Percentiles rank a stretch among this genome's conserved stretches.
These are phyloP conservation scores for Quercus alba DNA, from an alignment of 306 rosid genomes.

Conservation along the genomic window DNA sequence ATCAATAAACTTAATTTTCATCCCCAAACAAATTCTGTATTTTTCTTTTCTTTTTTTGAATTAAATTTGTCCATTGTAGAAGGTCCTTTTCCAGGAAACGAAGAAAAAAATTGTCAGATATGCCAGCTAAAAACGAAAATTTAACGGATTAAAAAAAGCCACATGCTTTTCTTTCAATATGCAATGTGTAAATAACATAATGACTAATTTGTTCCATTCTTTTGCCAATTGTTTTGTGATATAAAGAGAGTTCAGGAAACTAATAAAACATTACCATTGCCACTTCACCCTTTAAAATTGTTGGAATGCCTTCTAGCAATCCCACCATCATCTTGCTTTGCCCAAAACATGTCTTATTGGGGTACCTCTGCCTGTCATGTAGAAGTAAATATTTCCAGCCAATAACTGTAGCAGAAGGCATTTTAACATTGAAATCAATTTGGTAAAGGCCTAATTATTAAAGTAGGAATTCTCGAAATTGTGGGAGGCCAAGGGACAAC, in stretches of 20 bases:
- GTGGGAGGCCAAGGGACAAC: not conserved
- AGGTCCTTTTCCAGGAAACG: not conserved
- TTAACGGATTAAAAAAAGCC: not conserved
- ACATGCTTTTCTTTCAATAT: not conserved
- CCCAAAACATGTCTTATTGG: conserved; percentile 81
- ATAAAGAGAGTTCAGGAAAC: not conserved
- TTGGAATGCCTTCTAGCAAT: conserved; percentile 90
- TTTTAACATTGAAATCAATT: conserved; percentile 7
- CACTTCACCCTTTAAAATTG: conserved; percentile 93
- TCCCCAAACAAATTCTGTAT: no score
- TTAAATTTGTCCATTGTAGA: not conserved
- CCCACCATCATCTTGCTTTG: conserved; percentile 89
- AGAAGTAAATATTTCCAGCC: conserved; percentile 14
- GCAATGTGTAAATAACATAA: not conserved
- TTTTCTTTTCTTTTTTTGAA: not conserved
- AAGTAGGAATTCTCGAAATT: not conserved
- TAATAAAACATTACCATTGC: conserved; percentile 64
- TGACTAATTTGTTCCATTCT: not conserved
- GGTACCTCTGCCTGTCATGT: conserved; percentile 63
- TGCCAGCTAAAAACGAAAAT: not conserved
- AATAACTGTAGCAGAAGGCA: conserved; percentile 17
- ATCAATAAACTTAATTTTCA: not conserved
- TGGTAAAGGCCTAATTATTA: not conserved
- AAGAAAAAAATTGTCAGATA: not conserved
- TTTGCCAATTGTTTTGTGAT: not conserved